Conservation (phyloP, 225 moss, liverwort and hornwort genomes). For the Sphagnum tenellum region DNA sequence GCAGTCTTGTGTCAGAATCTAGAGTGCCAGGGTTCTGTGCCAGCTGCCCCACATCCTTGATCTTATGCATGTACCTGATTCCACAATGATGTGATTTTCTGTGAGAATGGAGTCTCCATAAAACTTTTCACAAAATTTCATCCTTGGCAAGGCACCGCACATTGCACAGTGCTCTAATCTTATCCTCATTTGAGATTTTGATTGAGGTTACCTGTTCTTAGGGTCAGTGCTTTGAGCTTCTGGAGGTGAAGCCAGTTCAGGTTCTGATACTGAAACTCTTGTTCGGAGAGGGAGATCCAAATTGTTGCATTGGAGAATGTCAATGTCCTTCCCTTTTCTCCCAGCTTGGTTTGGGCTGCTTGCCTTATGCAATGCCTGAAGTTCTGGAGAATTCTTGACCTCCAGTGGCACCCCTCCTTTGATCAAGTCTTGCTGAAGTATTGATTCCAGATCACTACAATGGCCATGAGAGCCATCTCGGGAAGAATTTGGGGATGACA, state of each 20-base stretch:
- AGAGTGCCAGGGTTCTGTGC: background rate
- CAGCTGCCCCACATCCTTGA: background rate
- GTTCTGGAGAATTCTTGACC: slow-evolving; percentile 1
- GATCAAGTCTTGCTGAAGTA: slow-evolving; percentile 2
- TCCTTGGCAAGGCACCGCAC: background rate
- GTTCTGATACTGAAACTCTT: background rate
- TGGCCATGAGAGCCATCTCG: slow-evolving; percentile 14
- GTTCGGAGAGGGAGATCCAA: slow-evolving; percentile 1
- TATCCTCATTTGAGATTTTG: no score
- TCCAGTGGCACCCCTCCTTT: slow-evolving; percentile 10
- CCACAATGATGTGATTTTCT: background rate
- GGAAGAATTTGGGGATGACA: slow-evolving; percentile 18
- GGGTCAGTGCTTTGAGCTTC: background rate
- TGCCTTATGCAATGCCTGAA: background rate
- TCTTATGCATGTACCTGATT: slow-evolving; percentile 6
- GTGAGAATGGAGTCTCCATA: no score
- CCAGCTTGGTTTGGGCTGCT: slow-evolving; percentile 1
- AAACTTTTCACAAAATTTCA: no score
- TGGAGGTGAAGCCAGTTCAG: background rate
- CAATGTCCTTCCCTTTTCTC: no score
- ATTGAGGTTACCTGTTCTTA: no score
- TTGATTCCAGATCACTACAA: slow-evolving; percentile 10
- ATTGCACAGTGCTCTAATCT: slow-evolving; percentile 2
- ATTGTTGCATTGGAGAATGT: background rate
- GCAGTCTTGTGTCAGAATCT: slow-evolving; percentile 2